Evolutionary conservation across 371 early-diverging fungal genomes (phyloP).

Genomic region (Mucor plumbeus): DNA sequence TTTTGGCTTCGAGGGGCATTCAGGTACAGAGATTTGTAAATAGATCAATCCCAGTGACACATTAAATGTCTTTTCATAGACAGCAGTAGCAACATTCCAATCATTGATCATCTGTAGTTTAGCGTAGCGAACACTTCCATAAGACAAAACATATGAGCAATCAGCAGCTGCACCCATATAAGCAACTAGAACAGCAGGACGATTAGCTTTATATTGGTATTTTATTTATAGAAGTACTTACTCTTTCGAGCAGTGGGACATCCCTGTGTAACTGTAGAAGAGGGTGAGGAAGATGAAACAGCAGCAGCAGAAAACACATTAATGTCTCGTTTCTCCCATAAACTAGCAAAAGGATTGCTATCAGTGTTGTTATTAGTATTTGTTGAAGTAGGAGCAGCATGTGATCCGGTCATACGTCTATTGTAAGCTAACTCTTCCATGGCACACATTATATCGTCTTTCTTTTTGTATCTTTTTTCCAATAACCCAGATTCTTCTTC

Average conservation of each 20-base stretch:
- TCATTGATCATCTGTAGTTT: conserved; percentile 75
- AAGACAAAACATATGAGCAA: conserved; percentile 71
- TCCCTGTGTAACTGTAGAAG: conserved; percentile 12
- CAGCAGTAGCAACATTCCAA: conserved; percentile 80
- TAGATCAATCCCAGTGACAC: conserved; percentile 85
- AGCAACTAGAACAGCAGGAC: conserved; percentile 28
- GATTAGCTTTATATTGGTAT: background rate
- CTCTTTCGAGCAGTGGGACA: conserved; percentile 32
- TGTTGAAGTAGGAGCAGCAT: conserved; percentile 8
- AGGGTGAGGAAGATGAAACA: conserved; percentile 4
- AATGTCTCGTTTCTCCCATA: conserved; percentile 27
- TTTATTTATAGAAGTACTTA: conserved; percentile 3
- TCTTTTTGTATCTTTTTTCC: conserved; percentile 1
- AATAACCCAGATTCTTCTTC: conserved; percentile 1
- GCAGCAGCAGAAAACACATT: background rate
- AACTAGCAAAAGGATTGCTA: background rate
- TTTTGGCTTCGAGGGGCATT: conserved; percentile 57
- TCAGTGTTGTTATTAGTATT: background rate
- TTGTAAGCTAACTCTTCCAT: conserved; percentile 34
- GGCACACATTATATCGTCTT: conserved; percentile 24
- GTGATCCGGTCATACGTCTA: conserved; percentile 25
- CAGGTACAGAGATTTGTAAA: conserved; percentile 68
- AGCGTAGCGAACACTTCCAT: conserved; percentile 65
- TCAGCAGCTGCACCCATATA: conserved; percentile 73
- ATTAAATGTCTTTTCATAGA: conserved; percentile 91